A percentile compares a stretch with the other conserved stretches of the same genome.
Evolutionary conservation across 257 asterid genomes (phyloP).

Genomic region (Cinchona pubescens): DNA sequence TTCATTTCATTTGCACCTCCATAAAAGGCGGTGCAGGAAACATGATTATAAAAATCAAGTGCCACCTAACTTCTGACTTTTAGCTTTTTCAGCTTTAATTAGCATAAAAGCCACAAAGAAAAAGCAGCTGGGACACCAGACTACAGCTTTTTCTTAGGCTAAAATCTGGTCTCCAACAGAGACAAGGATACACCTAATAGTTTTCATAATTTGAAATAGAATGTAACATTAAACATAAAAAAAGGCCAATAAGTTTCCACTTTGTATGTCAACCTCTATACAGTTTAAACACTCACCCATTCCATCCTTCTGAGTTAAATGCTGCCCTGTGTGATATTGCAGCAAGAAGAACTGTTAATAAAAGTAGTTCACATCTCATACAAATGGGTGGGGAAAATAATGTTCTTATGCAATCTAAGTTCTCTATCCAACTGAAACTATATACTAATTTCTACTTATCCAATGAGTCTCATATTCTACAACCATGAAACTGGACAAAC

Average conservation of each 20-base stretch:
- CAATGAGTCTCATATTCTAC: background rate
- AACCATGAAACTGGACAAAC: background rate
- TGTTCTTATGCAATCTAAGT: background rate
- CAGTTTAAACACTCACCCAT: background rate
- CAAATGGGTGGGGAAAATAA: background rate
- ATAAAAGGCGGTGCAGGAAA: background rate
- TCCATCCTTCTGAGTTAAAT: background rate
- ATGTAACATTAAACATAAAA: background rate
- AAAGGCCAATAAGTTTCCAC: background rate
- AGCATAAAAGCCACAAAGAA: background rate
- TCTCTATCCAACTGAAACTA: background rate
- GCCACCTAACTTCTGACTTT: background rate
- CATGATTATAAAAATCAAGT: background rate
- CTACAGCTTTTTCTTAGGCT: background rate
- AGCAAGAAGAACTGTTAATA: background rate
- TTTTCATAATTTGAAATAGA: background rate
- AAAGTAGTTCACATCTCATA: conserved; percentile 1
- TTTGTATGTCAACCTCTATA: background rate
- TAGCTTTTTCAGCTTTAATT: background rate
- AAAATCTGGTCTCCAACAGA: background rate
- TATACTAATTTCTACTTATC: background rate
- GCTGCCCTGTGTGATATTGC: background rate
- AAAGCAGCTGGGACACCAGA: background rate
- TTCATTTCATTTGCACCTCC: background rate
- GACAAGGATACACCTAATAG: background rate